Conservation (phyloP, 257 asterid genomes). For the Ajuga chamaepitys region DNA sequence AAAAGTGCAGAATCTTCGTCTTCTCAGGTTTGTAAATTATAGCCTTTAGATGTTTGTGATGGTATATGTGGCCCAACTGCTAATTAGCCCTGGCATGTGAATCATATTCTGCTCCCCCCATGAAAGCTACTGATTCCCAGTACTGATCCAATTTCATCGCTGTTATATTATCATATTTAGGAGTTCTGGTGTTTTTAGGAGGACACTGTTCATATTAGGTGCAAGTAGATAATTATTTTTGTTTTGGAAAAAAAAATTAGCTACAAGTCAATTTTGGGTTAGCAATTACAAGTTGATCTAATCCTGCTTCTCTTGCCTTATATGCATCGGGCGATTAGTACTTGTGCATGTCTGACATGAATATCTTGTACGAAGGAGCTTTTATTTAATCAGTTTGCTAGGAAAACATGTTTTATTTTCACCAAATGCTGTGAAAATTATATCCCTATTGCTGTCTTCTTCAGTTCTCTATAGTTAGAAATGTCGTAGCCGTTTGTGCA, state of each 20-base stretch:
- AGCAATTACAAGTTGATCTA: background rate
- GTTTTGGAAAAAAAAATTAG: no score
- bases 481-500: background rate
- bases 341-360: background rate
- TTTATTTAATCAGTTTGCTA: background rate
- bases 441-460: background rate
- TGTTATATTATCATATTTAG: background rate
- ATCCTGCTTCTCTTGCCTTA: background rate
- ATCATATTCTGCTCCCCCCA: background rate
- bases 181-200: background rate
- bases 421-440: background rate
- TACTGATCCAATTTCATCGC: background rate
- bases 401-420: background rate
- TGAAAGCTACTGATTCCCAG: background rate
- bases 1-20: constrained; percentile 76
- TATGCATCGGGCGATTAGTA: background rate
- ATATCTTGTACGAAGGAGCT: background rate
- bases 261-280: no score
- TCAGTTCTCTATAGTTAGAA: background rate
- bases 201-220: background rate
- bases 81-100: background rate
- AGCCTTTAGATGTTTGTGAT: background rate
- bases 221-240: background rate
- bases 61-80: background rate
- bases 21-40: constrained; percentile 50